A percentile compares a stretch with the other conserved stretches of the same genome.
phyloP scores from a whole-genome alignment of 2,329 filamentous ascomycete species.

The Pseudogymnoascus sp. region DNA sequence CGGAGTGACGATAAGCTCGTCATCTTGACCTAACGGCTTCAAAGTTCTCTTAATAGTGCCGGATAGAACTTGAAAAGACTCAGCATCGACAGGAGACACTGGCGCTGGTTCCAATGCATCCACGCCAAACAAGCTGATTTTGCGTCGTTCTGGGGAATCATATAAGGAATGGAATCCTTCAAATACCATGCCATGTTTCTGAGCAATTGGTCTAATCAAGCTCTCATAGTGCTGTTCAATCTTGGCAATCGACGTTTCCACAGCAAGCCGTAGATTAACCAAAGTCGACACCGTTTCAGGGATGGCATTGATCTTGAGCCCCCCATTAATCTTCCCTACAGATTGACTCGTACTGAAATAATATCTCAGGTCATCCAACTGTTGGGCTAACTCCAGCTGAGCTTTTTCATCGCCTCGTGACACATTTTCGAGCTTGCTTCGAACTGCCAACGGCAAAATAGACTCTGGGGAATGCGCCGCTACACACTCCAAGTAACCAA shows the following conservation, averaged over 20 bases:
- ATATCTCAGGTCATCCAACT: conserved; percentile 9
- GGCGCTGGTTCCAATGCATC: conserved; percentile 31
- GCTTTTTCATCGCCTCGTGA: conserved; percentile 30
- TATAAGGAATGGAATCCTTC: conserved; percentile 16
- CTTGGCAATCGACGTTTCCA: conserved; percentile 30
- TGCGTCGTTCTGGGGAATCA: conserved; percentile 25
- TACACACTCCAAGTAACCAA: conserved; percentile 49
- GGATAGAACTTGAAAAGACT: conserved; percentile 19
- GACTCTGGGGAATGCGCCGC: conserved; percentile 47
- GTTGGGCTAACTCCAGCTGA: conserved; percentile 26
- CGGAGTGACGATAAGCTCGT: conserved; percentile 17
- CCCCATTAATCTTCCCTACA: conserved; percentile 46
- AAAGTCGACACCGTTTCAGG: conserved; percentile 46
- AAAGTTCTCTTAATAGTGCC: conserved; percentile 16
- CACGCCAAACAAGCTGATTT: conserved; percentile 30
- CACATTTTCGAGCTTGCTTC: conserved; percentile 18
- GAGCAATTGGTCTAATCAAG: not conserved
- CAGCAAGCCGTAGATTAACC: conserved; percentile 47
- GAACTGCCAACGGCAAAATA: conserved; percentile 34
- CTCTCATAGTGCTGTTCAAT: conserved; percentile 31
- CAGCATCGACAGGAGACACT: conserved; percentile 29
- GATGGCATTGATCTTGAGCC: conserved; percentile 52
- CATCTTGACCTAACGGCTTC: conserved; percentile 17
- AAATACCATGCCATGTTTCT: conserved; percentile 36
- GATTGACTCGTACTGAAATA: conserved; percentile 34